Percentiles rank a stretch among this genome's conserved stretches.
Conservation (phyloP, 345 rosid genomes). For the Gossypium ekmanianum region DNA sequence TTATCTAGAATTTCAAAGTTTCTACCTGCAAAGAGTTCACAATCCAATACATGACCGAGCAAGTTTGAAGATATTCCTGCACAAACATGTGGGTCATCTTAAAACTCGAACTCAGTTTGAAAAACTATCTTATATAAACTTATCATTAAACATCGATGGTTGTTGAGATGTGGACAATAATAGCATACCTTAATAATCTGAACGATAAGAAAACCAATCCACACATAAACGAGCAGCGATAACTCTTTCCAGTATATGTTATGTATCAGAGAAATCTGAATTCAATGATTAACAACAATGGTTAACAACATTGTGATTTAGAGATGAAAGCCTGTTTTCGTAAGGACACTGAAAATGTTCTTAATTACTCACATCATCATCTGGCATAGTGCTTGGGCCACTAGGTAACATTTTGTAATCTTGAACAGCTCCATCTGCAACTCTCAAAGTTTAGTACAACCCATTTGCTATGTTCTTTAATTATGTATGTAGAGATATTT, state of each 20-base stretch:
- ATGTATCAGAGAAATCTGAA: constrained; percentile 37
- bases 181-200: constrained; percentile 47
- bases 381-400: constrained; percentile 33
- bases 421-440: constrained; percentile 38
- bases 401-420: constrained; percentile 53
- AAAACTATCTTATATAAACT: too few species aligned
- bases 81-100: constrained; percentile 1
- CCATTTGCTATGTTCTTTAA: neutral
- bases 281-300: neutral
- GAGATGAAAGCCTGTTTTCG: neutral
- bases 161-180: neutral
- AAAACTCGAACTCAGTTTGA: too few species aligned
- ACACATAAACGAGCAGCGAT: constrained; percentile 48
- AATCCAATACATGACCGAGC: constrained; percentile 58
- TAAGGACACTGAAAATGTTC: neutral
- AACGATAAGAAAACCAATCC: constrained; percentile 55
- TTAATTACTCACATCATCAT: constrained; percentile 40
- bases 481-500: too few species aligned
- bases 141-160: neutral
- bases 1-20: neutral
- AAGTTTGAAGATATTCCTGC: constrained; percentile 49
- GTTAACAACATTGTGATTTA: neutral
- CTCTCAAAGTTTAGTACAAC: constrained; percentile 4
- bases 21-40: constrained; percentile 57
- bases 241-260: constrained; percentile 70